phyloP scores from a whole-genome alignment of 2,329 filamentous ascomycete species.

The Triangularia setosa region DNA sequence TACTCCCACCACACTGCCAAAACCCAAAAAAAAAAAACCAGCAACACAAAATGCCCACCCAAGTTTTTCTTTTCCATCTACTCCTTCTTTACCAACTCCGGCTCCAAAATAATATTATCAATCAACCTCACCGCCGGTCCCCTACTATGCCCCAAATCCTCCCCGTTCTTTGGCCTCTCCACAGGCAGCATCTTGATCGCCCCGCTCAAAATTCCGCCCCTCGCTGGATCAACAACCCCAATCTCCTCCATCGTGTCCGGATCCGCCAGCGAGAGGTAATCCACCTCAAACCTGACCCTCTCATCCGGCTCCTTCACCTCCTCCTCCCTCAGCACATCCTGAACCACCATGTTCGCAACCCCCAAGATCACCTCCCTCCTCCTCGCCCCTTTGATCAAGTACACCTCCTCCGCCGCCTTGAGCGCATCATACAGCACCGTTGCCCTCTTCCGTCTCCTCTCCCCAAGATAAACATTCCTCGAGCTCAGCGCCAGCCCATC shows the following conservation, averaged over 20 bases:
- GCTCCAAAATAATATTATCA: conserved; percentile 78
- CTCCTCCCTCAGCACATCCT: conserved; percentile 57
- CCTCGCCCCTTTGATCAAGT: conserved; percentile 51
- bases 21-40: too few relatives aligned
- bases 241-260: conserved; percentile 79
- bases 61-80: neutral
- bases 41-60: neutral
- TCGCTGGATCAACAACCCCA: conserved; percentile 61
- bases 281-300: conserved; percentile 73
- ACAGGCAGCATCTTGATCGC: conserved; percentile 86
- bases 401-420: conserved; percentile 64
- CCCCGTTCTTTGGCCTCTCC: conserved; percentile 63
- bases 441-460: conserved; percentile 66
- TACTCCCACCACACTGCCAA: neutral
- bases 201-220: conserved; percentile 81
- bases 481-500: conserved; percentile 91
- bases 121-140: conserved; percentile 81
- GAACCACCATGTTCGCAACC: conserved; percentile 61
- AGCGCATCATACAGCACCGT: conserved; percentile 69
- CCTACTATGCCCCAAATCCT: conserved; percentile 70
- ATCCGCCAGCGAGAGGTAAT: conserved; percentile 90
- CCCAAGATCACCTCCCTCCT: conserved; percentile 66
- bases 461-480: conserved; percentile 86
- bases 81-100: conserved; percentile 22
- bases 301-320: conserved; percentile 53